phyloP scores from a whole-genome alignment of 176 grass and related monocot genomes.

The Eleusine coracana region DNA sequence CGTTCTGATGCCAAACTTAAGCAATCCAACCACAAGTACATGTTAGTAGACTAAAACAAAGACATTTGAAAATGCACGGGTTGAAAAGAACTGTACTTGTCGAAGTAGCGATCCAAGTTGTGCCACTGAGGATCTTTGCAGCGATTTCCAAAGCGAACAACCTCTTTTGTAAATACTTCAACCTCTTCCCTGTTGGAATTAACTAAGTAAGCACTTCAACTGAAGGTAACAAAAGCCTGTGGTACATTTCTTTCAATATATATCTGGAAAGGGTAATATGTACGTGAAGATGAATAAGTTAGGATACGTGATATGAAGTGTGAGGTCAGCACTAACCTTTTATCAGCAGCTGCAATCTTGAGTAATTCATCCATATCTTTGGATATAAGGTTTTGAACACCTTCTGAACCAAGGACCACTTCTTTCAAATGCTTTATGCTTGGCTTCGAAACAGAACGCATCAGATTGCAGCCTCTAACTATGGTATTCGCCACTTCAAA shows the following conservation, averaged over 20 bases:
- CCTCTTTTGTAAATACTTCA: constrained; percentile 83
- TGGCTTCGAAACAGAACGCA: constrained; percentile 84
- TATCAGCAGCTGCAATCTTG: constrained; percentile 76
- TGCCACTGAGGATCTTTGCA: constrained; percentile 99
- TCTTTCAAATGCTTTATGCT: constrained; percentile 88
- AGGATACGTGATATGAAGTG: constrained; percentile 34
- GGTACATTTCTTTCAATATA: constrained; percentile 21
- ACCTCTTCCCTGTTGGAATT: constrained; percentile 82
- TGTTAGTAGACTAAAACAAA: constrained; percentile 38
- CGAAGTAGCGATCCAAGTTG: constrained; percentile 93
- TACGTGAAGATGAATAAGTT: constrained; percentile 12
- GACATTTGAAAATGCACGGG: constrained; percentile 24
- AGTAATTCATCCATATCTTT: constrained; percentile 85
- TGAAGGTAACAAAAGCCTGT: neutral
- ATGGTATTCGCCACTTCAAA: constrained; percentile 98
- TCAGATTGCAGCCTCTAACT: constrained; percentile 88
- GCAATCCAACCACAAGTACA: constrained; percentile 47
- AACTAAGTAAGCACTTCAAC: constrained; percentile 32
- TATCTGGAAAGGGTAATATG: constrained; percentile 7
- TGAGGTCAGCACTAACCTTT: constrained; percentile 63
- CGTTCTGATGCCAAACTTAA: constrained; percentile 73
- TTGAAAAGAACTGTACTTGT: constrained; percentile 64
- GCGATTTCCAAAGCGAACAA: constrained; percentile 95
- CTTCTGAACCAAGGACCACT: constrained; percentile 79
- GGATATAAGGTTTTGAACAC: constrained; percentile 82